Base-by-base conservation (phyloP, 2,329 filamentous ascomycete genomes). In the Aspergillus phoenicis region DNA sequence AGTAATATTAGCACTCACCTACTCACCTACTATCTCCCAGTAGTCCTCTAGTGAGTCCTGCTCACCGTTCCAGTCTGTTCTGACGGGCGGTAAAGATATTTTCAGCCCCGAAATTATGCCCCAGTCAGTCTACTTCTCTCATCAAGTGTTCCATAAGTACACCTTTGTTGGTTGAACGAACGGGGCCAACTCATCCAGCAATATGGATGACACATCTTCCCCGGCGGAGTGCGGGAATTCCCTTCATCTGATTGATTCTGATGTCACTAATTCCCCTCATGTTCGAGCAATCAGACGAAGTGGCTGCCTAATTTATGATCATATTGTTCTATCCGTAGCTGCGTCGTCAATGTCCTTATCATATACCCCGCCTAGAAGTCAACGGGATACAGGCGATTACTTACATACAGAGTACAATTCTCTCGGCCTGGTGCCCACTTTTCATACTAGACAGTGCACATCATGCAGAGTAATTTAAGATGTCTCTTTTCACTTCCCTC, bases 81-180 rank as follows among this genome's bases (percentile, higher is more conserved):
- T 56, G 53, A 45, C 41, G 39, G 53, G 20, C 24, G 52, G 53
- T 28, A 56, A 55, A 45, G 11, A 28, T 51, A 17, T 51, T 51
- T 51, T 33, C 47, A 51, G 47, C 47, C 45, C 26, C 26, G 24
- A 26, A 28, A 28, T 5, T 13, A 26, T 17, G 13, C 1, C 13
- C 15, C 20, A 26, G 20, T 10, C 20, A 5, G 1, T 36, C 4
- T 36, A 13, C 11, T 13, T 36, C 33, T 11, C 33, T 36, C 33
- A 36, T 5, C 11, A 36, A 36, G 33, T 36, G 33, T 36, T 36
- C 33, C 33, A 36, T 13, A 15, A 13, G 11, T 36, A 36, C 33
- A 36, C 33, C 33, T 49, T 17, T 26, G 24, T 49, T 28, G 45
- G 24, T n/a, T 13, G 17, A 26, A n/a, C 20, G 13, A 20, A 17